Conservation (phyloP, 2,329 filamentous ascomycete genomes). For the Aureobasidium sp. region DNA sequence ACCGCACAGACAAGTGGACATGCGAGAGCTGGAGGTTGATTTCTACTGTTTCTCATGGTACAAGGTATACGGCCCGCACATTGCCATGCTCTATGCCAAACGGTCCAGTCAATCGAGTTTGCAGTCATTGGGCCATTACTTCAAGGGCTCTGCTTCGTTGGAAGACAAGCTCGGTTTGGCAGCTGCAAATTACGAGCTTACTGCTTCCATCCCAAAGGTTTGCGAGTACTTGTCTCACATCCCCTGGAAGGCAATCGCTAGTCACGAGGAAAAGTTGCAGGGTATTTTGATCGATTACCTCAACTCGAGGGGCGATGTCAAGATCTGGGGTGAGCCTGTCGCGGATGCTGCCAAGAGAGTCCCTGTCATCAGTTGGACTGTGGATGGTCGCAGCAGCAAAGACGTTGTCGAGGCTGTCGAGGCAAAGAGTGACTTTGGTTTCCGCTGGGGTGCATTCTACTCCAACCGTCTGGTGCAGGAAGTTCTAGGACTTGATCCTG, state of each 20-base stretch:
- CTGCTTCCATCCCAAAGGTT: slow-evolving; percentile 55
- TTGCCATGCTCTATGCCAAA: slow-evolving; percentile 63
- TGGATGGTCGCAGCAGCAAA: slow-evolving; percentile 50
- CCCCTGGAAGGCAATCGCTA: slow-evolving; percentile 46
- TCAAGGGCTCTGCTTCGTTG: slow-evolving; percentile 53
- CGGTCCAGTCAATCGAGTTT: slow-evolving; percentile 50
- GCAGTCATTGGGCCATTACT: slow-evolving; percentile 57
- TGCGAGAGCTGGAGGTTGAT: slow-evolving; percentile 61
- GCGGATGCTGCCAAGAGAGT: slow-evolving; percentile 47
- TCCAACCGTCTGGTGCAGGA: slow-evolving; percentile 56
- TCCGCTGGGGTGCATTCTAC: slow-evolving; percentile 64
- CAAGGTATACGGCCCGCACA: slow-evolving; percentile 72
- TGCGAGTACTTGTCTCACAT: slow-evolving; percentile 44
- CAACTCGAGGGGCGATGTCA: slow-evolving; percentile 44
- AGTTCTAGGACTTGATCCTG: slow-evolving; percentile 47
- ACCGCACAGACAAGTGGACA: slow-evolving; percentile 64
- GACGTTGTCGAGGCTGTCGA: slow-evolving; percentile 58
- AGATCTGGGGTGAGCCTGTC: slow-evolving; percentile 52
- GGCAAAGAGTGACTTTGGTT: slow-evolving; percentile 50
- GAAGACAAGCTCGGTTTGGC: slow-evolving; percentile 63
- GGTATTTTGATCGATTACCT: slow-evolving; percentile 54
- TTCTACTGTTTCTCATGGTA: slow-evolving; percentile 79
- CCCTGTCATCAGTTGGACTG: slow-evolving; percentile 60
- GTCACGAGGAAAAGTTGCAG: slow-evolving; percentile 57
- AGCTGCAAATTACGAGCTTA: slow-evolving; percentile 63